Conservation (phyloP, 176 grass and related monocot genomes). For the Typha latifolia region DNA sequence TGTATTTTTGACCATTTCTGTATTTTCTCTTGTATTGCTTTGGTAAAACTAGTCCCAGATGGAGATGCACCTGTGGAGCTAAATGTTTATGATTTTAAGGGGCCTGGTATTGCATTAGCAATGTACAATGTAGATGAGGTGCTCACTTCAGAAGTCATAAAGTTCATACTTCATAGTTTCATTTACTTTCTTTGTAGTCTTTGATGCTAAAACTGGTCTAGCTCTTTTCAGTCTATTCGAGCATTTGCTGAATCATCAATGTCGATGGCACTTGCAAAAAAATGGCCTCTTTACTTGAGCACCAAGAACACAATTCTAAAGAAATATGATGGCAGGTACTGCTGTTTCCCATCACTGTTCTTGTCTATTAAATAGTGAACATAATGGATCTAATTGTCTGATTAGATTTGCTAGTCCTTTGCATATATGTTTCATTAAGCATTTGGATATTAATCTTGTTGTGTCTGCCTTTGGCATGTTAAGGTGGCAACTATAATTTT, state of each 20-base stretch:
- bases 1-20: background rate
- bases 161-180: background rate
- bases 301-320: constrained; percentile 97
- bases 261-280: constrained; percentile 74
- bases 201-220: constrained; percentile 19
- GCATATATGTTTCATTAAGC: background rate
- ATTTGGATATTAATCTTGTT: background rate
- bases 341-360: background rate
- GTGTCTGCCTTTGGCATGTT: background rate
- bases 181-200: constrained; percentile 24
- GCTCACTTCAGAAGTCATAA: background rate
- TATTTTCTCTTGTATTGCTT: background rate
- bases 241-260: constrained; percentile 93
- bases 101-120: constrained; percentile 69
- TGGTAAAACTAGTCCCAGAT: constrained; percentile 44
- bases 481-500: background rate
- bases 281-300: constrained; percentile 88
- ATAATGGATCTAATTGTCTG: background rate
- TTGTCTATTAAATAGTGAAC: background rate
- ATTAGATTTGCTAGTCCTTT: background rate
- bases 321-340: constrained; percentile 91
- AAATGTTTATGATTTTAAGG: constrained; percentile 85
- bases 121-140: constrained; percentile 99
- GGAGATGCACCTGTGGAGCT: constrained; percentile 59
- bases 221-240: constrained; percentile 59